These are phyloP conservation scores for Cytospora chrysosperma DNA, from an alignment of 2,329 filamentous ascomycete genomes.

Conservation along the genomic window DNA sequence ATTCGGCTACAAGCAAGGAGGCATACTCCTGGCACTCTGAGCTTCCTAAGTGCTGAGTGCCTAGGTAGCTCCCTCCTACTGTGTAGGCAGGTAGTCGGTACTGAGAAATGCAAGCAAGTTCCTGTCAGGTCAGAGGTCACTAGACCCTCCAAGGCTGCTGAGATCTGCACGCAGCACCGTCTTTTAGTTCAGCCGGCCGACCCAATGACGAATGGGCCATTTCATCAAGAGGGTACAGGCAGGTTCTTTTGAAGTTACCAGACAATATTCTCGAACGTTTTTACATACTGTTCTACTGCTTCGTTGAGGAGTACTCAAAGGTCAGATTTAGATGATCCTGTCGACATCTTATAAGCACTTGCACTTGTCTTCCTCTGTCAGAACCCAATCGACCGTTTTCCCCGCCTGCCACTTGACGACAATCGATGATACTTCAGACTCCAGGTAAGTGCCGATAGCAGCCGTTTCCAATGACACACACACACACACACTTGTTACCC, in stretches of 20 bases:
- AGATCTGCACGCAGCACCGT: conserved; percentile 4
- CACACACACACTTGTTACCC: conserved; percentile 4
- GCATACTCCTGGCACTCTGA: too few species aligned
- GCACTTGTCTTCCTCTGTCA: background rate
- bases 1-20: background rate
- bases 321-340: background rate
- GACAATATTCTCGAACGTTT: background rate
- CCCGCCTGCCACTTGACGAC: background rate
- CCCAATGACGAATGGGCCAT: conserved; percentile 23
- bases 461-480: conserved; percentile 8
- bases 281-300: background rate
- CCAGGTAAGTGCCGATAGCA: conserved; percentile 14
- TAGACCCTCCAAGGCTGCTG: conserved; percentile 5
- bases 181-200: conserved; percentile 4
- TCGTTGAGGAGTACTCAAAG: background rate
- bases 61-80: too few species aligned
- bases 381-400: background rate
- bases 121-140: conserved; percentile 9
- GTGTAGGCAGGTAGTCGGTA: background rate
- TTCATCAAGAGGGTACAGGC: conserved; percentile 3
- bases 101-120: background rate
- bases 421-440: too few species aligned
- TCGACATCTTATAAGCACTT: background rate
- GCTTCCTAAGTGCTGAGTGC: too few species aligned
- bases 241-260: too few species aligned